Evolutionary conservation across 139 green algal species (phyloP).

Genomic region (Tetradesmus lagerheimii): DNA sequence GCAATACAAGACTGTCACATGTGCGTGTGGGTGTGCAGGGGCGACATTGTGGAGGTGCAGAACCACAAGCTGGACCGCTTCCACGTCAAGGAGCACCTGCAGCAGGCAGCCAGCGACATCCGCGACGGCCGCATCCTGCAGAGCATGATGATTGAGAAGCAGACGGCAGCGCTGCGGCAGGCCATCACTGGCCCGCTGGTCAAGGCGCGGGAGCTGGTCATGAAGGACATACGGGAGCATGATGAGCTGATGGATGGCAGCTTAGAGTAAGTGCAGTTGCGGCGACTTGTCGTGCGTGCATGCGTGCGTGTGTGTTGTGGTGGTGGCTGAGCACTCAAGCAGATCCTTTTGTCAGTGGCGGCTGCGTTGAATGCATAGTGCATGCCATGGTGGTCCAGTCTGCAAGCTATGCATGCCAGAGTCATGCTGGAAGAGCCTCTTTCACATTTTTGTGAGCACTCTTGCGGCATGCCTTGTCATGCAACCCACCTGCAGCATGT

Average conservation of each 20-base stretch:
- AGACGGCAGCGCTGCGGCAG: constrained; percentile 26
- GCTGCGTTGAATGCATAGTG: too few species aligned
- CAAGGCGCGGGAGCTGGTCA: constrained; percentile 30
- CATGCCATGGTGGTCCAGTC: too few species aligned
- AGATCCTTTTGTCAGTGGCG: too few species aligned
- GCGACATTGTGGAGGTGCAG: constrained; percentile 34
- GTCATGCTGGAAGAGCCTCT: too few species aligned
- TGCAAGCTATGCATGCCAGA: too few species aligned
- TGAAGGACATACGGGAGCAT: not conserved
- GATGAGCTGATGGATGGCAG: constrained; percentile 10
- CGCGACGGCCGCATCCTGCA: not conserved
- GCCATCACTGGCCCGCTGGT: constrained; percentile 32
- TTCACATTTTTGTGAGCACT: too few species aligned
- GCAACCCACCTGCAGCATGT: not conserved
- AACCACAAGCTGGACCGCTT: constrained; percentile 58
- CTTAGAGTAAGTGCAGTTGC: not conserved
- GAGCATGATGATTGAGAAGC: constrained; percentile 42
- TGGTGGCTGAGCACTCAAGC: too few species aligned
- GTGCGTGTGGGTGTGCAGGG: not conserved
- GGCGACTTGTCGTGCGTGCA: too few species aligned
- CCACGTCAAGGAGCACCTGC: constrained; percentile 66
- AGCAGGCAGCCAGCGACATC: constrained; percentile 53
- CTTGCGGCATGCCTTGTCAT: not conserved
- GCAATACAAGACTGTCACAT: not conserved
- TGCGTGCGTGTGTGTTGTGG: not conserved